Evolutionary conservation across 345 rosid species (phyloP), one percentile per base, ranked within the genome.

Genomic region (Lagerstroemia speciosa): DNA sequence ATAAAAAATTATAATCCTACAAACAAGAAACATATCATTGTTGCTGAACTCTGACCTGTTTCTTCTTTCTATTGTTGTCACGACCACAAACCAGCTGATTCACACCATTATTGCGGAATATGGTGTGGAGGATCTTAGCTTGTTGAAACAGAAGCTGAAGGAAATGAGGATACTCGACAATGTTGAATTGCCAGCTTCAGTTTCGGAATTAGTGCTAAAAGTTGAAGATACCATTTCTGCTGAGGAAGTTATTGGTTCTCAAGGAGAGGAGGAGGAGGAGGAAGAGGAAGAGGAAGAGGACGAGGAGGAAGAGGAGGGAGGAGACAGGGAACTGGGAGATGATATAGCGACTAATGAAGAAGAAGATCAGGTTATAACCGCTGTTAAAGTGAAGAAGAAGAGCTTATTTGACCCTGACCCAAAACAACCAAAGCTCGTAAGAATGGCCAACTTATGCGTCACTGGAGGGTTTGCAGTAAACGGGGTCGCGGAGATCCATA

Each of bases 401-500:
- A 50, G 50, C 34, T 52, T 55, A 62, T 73, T 72, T 71, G 77
- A 80, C 50, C 78, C 76, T 58, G 78, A 78, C 64, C 79, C 76
- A 36, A 64, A 50, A 50, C 75, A 27, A 58, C 86, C 80, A 43
- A 78, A 77, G 83, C 50, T 75, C 37, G 82, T 82, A 15, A 67
- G 73, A 17, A 82, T 84, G 86, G 86, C 84, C n/a, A 80, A 82
- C 69, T 81, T 82, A n/a, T 82, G 86, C 40, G 70, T 82, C 69
- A 80, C 67, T 40, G 77, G 80, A 41, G 83, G 86, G 19, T 53
- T 36, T 73, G 73, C 84, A 26, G 84, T 84, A 30, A 82, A 84
- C 63, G 86, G 84, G 50, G 86, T 80, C 0, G 88, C 86, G 38
- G 83, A 75, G 72, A 84, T 84, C 69, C 89, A 84, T 38, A 84